Evolutionary conservation across 2,329 filamentous ascomycete species (phyloP).

Genomic region (Ceratocystis eucalypticola): DNA sequence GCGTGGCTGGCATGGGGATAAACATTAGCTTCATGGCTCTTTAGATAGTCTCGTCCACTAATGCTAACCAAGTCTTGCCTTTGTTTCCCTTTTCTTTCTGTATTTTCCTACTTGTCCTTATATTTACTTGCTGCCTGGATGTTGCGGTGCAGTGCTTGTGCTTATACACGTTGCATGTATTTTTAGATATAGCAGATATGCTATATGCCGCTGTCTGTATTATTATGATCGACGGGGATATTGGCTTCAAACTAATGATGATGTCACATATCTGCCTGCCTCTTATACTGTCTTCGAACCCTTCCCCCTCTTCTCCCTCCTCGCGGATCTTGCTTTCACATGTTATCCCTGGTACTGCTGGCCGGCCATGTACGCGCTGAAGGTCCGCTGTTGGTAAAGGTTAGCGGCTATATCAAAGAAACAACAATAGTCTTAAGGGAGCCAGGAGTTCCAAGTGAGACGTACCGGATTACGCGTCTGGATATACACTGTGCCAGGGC

Average conservation of each 20-base stretch:
- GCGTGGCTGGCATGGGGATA: too few relatives aligned
- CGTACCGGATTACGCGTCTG: conserved; percentile 76
- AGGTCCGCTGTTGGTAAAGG: conserved; percentile 32
- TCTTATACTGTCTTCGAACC: neutral
- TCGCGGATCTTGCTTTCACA: neutral
- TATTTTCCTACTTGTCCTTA: neutral
- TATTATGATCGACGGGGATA: neutral
- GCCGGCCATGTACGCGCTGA: conserved; percentile 39
- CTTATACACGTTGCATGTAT: neutral
- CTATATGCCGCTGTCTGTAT: neutral
- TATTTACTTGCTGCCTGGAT: neutral
- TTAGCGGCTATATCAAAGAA: too few relatives aligned
- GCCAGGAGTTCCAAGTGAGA: conserved; percentile 18
- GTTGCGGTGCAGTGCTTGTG: neutral
- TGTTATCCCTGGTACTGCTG: conserved; percentile 28
- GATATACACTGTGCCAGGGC: conserved; percentile 79
- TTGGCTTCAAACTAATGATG: neutral
- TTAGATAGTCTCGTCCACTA: too few relatives aligned
- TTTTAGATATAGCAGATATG: neutral
- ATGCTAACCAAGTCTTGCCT: too few relatives aligned
- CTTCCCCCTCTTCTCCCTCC: neutral
- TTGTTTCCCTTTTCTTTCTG: neutral
- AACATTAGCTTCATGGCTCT: too few relatives aligned
- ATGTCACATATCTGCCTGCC: neutral
- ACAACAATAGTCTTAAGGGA: neutral